Conservation (phyloP, 1,284 basidiomycete genomes). For the Trichosporon inkin region DNA sequence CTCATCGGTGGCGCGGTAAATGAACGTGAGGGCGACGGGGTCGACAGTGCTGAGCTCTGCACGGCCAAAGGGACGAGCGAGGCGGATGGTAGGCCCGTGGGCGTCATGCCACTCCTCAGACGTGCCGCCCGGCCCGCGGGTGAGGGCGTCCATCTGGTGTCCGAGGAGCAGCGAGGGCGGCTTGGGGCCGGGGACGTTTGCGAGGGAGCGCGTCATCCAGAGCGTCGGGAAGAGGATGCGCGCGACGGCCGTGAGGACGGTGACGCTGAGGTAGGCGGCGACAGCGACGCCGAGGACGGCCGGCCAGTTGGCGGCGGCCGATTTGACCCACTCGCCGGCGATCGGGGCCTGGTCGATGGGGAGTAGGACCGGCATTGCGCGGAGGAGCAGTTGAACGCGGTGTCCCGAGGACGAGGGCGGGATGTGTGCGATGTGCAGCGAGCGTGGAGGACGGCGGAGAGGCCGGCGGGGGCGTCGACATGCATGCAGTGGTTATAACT, state of each 20-base stretch:
- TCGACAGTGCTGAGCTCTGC: background rate
- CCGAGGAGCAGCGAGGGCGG: background rate
- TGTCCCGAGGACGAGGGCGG: too few species aligned
- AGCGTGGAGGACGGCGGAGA: too few species aligned
- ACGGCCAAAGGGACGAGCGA: background rate
- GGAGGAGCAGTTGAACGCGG: too few species aligned
- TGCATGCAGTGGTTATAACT: too few species aligned
- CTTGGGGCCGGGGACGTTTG: background rate
- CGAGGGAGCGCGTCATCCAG: background rate
- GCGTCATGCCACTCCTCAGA: constrained; percentile 1
- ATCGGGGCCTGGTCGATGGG: background rate
- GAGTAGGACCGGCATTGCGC: background rate
- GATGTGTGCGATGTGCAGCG: too few species aligned
- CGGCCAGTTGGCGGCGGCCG: background rate
- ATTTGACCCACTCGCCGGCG: background rate
- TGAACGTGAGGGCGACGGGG: background rate
- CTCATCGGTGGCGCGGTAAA: constrained; percentile 1
- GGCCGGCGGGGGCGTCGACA: too few species aligned
- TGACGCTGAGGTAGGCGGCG: background rate
- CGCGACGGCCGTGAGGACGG: background rate
- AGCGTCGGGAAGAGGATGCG: background rate
- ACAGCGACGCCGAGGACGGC: background rate
- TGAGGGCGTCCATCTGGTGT: background rate
- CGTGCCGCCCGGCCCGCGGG: background rate
- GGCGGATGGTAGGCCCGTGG: background rate